Percentiles rank a stretch among this genome's conserved stretches.
Conservation (phyloP, 2,329 filamentous ascomycete genomes). For the Fusarium denticulatum region DNA sequence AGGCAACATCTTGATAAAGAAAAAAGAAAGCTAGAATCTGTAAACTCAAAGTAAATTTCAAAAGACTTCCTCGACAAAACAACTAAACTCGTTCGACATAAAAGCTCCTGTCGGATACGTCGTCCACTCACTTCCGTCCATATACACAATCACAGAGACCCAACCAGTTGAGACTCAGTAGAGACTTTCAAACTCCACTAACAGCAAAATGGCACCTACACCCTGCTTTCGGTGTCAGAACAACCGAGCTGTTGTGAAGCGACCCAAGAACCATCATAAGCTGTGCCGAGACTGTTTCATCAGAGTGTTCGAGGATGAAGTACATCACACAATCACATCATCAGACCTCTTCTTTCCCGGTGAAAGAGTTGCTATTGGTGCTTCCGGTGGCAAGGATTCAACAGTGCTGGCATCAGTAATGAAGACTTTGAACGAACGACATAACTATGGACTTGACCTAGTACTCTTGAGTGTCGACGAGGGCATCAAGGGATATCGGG, state of each 20-base stretch:
- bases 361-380: conserved; percentile 91
- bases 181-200: neutral
- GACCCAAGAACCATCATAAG: conserved; percentile 94
- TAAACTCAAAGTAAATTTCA: neutral
- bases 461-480: conserved; percentile 93
- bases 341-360: conserved; percentile 84
- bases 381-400: conserved; percentile 96
- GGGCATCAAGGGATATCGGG: conserved; percentile 95
- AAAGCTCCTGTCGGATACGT: neutral
- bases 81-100: neutral
- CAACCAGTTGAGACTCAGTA: neutral
- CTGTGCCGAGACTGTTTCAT: conserved; percentile 93
- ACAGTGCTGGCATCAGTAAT: conserved; percentile 94
- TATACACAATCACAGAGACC: neutral
- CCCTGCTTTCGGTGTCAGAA: conserved; percentile 80
- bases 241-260: conserved; percentile 85
- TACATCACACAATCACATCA: conserved; percentile 89
- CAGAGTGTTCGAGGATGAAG: conserved; percentile 86
- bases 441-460: conserved; percentile 86
- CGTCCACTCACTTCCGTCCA: neutral
- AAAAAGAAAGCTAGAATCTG: conserved; percentile 12
- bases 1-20: neutral
- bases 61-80: neutral
- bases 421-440: conserved; percentile 91
- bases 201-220: conserved; percentile 74